phyloP scores from a whole-genome alignment of 2,329 filamentous ascomycete genomes.

The Phyllosticta paracitricarpa region DNA sequence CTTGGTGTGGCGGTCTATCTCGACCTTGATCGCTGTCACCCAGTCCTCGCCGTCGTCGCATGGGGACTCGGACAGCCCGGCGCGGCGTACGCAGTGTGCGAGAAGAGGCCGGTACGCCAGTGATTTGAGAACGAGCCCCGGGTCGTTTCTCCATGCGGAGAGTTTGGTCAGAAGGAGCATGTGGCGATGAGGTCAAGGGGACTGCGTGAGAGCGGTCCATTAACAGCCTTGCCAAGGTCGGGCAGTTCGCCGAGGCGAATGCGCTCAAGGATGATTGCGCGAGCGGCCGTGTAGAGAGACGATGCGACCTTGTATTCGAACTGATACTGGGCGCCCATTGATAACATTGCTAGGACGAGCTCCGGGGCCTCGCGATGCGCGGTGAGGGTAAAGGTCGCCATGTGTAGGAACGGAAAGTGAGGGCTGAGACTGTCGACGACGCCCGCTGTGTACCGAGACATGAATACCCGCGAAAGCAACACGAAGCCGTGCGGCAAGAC shows the following conservation, averaged over 20 bases:
- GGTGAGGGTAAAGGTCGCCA: background rate
- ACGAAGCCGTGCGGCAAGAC: background rate
- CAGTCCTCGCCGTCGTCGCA: background rate
- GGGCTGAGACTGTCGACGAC: background rate
- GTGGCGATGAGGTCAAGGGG: background rate
- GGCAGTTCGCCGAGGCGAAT: background rate
- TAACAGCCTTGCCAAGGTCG: background rate
- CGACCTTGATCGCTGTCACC: background rate
- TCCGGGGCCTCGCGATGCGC: background rate
- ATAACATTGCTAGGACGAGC: background rate
- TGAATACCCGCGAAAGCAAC: background rate
- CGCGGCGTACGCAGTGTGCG: background rate
- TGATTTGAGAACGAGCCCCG: background rate
- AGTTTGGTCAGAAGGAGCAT: background rate
- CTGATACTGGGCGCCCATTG: background rate
- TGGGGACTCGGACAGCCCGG: background rate
- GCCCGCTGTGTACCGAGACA: background rate
- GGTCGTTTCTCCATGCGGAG: background rate
- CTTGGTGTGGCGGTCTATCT: background rate
- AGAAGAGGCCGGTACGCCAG: background rate
- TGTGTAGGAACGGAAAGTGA: slow-evolving; percentile 1
- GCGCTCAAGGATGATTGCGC: background rate
- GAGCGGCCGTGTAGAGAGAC: background rate
- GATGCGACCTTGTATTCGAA: background rate
- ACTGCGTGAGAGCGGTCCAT: background rate